A percentile compares a stretch with the other conserved stretches of the same genome.
Evolutionary conservation across 768 basidiomycete genomes (phyloP).

Genomic region (Lactarius hengduanensis): DNA sequence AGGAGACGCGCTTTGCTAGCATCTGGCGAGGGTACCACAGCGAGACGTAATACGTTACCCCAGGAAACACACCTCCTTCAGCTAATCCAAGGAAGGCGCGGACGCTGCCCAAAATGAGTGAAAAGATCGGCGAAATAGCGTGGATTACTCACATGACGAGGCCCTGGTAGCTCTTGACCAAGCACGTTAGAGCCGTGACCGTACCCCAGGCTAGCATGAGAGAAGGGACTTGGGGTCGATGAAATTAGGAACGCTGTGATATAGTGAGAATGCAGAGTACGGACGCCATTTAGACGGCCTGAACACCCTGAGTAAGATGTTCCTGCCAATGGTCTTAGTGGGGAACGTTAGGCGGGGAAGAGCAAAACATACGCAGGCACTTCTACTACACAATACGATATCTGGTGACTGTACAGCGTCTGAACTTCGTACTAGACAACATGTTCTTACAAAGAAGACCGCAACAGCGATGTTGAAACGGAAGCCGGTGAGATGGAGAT

Average conservation of each 20-base stretch:
- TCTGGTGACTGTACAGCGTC: conserved; percentile 25
- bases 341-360: not conserved
- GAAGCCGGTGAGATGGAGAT: conserved; percentile 38
- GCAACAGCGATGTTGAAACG: conserved; percentile 41
- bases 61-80: conserved; percentile 46
- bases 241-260: not conserved
- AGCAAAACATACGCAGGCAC: conserved; percentile 39
- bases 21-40: conserved; percentile 62
- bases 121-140: not conserved
- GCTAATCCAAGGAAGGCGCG: conserved; percentile 47
- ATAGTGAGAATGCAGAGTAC: conserved; percentile 9
- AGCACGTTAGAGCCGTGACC: conserved; percentile 41
- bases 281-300: conserved; percentile 40
- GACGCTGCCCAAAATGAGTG: conserved; percentile 32
- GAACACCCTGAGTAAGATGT: conserved; percentile 40
- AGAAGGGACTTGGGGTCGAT: conserved; percentile 36
- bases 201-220: conserved; percentile 43
- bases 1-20: conserved; percentile 54
- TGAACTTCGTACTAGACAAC: not conserved
- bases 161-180: conserved; percentile 37
- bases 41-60: conserved; percentile 47
- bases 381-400: conserved; percentile 41
- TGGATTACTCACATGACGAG: conserved; percentile 36
- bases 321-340: conserved; percentile 30
- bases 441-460: conserved; percentile 38